Percentiles rank a stretch among this genome's conserved stretches.
These are phyloP conservation scores for Primulina huaijiensis DNA, from an alignment of 257 asterid species.

Conservation along the genomic window DNA sequence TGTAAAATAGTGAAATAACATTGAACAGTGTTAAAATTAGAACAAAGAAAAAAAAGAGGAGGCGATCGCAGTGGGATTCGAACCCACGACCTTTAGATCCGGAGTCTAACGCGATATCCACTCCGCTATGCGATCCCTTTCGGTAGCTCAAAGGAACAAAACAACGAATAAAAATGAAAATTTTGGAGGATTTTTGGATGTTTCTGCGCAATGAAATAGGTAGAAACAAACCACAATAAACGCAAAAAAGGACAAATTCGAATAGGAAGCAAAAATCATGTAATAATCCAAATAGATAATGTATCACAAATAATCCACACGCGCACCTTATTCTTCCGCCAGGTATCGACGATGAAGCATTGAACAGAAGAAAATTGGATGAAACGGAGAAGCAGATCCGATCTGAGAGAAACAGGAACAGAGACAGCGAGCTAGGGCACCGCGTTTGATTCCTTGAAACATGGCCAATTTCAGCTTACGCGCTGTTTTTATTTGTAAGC, in stretches of 20 bases:
- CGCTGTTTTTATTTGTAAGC: too few relatives aligned
- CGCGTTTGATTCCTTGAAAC: too few relatives aligned
- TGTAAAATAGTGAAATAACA: neutral
- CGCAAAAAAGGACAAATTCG: neutral
- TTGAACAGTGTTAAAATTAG: too few relatives aligned
- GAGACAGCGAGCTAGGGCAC: too few relatives aligned
- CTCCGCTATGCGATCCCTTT: slow-evolving; percentile 80
- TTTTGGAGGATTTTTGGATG: neutral
- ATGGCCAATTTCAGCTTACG: too few relatives aligned
- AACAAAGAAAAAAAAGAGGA: neutral
- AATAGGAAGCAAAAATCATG: neutral
- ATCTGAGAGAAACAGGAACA: too few relatives aligned
- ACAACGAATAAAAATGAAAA: too few relatives aligned
- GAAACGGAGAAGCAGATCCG: too few relatives aligned
- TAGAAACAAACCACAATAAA: neutral
- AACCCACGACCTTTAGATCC: slow-evolving; percentile 99
- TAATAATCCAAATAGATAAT: neutral
- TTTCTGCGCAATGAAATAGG: neutral
- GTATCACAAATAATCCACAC: too few relatives aligned
- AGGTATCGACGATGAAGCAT: too few relatives aligned
- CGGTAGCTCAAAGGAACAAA: neutral
- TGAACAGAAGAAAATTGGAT: too few relatives aligned
- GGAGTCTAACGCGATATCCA: slow-evolving; percentile 99
- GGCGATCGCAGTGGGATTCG: slow-evolving; percentile 89
- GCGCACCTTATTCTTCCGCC: too few relatives aligned